Evolutionary conservation across 2,329 filamentous ascomycete species (phyloP).

Genomic region (Penicillium polonicum): DNA sequence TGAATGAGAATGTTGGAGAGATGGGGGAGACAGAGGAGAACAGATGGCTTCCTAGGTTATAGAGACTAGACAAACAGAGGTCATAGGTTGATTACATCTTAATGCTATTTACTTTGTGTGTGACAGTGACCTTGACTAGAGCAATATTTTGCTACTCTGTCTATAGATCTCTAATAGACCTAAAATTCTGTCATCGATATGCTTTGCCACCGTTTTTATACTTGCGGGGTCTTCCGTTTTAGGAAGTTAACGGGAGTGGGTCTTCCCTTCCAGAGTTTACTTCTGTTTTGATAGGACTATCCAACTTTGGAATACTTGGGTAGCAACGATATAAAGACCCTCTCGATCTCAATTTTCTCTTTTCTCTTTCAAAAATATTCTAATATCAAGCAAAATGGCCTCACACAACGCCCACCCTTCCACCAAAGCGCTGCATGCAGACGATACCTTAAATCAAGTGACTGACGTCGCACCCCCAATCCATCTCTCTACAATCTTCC

Average conservation of each 20-base stretch:
- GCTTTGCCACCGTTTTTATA: background rate
- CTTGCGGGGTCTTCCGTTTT: background rate
- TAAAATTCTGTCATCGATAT: background rate
- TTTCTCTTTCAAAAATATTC: background rate
- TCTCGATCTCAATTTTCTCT: background rate
- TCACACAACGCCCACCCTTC: constrained; percentile 20
- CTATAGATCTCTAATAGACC: background rate
- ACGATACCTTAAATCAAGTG: constrained; percentile 70
- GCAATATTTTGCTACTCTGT: too few species aligned
- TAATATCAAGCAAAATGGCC: constrained; percentile 22
- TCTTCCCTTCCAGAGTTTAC: background rate
- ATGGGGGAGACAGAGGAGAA: background rate
- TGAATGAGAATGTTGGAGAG: background rate
- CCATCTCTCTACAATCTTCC: constrained; percentile 87
- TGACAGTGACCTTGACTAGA: too few species aligned
- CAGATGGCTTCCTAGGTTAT: background rate
- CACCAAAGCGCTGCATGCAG: constrained; percentile 74
- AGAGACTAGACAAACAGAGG: background rate
- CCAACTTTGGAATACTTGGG: background rate
- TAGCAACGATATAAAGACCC: background rate
- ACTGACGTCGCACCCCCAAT: constrained; percentile 83
- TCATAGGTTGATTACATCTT: background rate
- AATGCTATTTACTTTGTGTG: background rate
- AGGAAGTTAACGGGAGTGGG: constrained; percentile 3
- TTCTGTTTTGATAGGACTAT: background rate